Evolutionary conservation across 441 rosid species (phyloP), one percentile per base, ranked within the genome.

Genomic region (Francoa sonchifolia): DNA sequence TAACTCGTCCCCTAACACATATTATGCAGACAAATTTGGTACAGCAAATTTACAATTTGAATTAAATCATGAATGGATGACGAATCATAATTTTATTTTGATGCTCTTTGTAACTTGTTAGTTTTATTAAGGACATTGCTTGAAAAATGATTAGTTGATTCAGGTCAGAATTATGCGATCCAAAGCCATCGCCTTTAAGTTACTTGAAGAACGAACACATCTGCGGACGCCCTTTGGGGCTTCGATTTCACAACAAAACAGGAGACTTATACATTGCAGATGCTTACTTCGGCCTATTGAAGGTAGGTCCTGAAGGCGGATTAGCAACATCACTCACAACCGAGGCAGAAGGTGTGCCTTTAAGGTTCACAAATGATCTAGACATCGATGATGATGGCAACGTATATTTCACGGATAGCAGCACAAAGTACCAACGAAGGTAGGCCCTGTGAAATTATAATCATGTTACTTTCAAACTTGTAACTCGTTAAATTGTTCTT

Each of bases 271-370:
- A 75, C 62, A 84, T 89, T 8, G 95, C 88, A 10, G 97, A 89
- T 56, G 94, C 97, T 0, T 89, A 89, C 54, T 63, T 80, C 36
- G 92, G 95, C 55, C 65, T 89, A 55, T 33, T 85, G 77, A 85
- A 77, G 63, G 97, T 89, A 2, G 94, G 95, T 11, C 86, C 94
- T 20, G 76, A 78, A 63, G 95, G 97, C 36, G 94, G 97, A 29
- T 51, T 79, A 45, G 97, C 95, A 8, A 69, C 64, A 30, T 66
- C 80, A 17, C 76, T 88, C 44, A 39, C 74, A 27, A 67, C 79
- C 26, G 90, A 78, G 51, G 94, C 85, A 47, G 95, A 81, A 39
- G 95, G 95, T 5, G 67, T 79, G 18, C 88, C 85, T 0, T 39
- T 84, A 40, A 37, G 72, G 44, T 88, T 84, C 56, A 73, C 88